Evolutionary conservation across 1,284 basidiomycete genomes (phyloP).

Genomic region (Caloboletus firmus): DNA sequence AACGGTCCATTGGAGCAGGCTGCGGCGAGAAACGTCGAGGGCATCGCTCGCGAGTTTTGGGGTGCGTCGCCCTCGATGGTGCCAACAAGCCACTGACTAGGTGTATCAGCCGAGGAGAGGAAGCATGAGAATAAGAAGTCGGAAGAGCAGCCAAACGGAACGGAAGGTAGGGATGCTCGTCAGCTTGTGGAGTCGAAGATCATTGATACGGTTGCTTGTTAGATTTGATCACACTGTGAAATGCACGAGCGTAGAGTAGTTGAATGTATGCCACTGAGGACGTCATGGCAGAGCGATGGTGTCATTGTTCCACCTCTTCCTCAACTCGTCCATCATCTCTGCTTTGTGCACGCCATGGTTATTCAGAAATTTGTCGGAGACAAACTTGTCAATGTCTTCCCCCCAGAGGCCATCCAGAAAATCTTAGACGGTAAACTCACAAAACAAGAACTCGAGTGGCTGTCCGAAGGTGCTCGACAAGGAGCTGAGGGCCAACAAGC

Average conservation of each 20-base stretch:
- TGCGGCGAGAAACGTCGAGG: neutral
- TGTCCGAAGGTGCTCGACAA: conserved; percentile 7
- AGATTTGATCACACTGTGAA: conserved; percentile 2
- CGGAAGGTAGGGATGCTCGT: neutral
- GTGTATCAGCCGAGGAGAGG: neutral
- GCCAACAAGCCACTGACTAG: neutral
- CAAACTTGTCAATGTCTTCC: conserved; percentile 17
- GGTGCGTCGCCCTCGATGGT: neutral
- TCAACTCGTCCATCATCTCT: neutral
- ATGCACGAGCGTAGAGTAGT: too few relatives aligned
- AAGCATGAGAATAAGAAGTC: neutral
- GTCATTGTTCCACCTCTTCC: neutral
- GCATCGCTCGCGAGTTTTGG: neutral
- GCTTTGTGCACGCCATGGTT: conserved; percentile 8
- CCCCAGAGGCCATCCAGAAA: conserved; percentile 15
- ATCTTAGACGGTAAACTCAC: conserved; percentile 23
- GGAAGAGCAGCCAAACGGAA: neutral
- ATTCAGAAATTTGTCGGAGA: conserved; percentile 23
- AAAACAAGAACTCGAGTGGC: conserved; percentile 9
- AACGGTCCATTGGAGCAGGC: neutral
- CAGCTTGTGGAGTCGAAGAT: neutral
- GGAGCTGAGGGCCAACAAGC: conserved; percentile 16
- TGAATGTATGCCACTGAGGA: too few relatives aligned
- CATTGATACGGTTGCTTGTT: neutral
- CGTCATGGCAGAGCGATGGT: neutral